phyloP scores from a whole-genome alignment of 2,329 filamentous ascomycete species.

The Trichophyton mentagrophytes region DNA sequence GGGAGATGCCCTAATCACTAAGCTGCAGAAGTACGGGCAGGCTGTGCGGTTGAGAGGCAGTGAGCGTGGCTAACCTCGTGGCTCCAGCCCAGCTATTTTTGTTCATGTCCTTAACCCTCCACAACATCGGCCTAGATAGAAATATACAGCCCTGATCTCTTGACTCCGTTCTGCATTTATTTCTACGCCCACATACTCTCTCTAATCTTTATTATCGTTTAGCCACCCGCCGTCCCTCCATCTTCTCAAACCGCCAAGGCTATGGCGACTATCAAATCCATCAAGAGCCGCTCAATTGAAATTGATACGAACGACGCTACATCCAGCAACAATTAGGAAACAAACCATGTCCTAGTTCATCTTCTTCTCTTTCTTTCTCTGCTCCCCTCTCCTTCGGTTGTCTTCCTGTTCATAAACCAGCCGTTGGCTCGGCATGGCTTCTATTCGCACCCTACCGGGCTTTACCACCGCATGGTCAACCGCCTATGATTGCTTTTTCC shows the following conservation, averaged over 20 bases:
- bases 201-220: too few relatives aligned
- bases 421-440: not conserved
- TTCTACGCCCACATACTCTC: too few relatives aligned
- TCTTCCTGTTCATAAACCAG: not conserved
- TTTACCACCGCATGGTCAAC: not conserved
- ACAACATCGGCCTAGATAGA: not conserved
- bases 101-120: not conserved
- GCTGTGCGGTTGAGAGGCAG: slow-evolving; percentile 87
- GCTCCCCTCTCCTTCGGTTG: not conserved
- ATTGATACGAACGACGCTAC: not conserved
- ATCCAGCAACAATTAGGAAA: not conserved
- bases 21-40: slow-evolving; percentile 98
- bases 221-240: not conserved
- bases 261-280: not conserved
- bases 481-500: not conserved
- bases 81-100: not conserved
- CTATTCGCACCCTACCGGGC: not conserved
- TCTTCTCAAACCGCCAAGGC: not conserved
- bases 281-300: not conserved
- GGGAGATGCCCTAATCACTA: slow-evolving; percentile 94
- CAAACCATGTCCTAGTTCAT: not conserved
- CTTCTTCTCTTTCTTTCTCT: not conserved
- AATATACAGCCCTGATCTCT: not conserved
- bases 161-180: not conserved
- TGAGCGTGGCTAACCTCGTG: slow-evolving; percentile 56